Evolutionary conservation across 1,284 basidiomycete genomes (phyloP).

Genomic region (Trametes polyzona): DNA sequence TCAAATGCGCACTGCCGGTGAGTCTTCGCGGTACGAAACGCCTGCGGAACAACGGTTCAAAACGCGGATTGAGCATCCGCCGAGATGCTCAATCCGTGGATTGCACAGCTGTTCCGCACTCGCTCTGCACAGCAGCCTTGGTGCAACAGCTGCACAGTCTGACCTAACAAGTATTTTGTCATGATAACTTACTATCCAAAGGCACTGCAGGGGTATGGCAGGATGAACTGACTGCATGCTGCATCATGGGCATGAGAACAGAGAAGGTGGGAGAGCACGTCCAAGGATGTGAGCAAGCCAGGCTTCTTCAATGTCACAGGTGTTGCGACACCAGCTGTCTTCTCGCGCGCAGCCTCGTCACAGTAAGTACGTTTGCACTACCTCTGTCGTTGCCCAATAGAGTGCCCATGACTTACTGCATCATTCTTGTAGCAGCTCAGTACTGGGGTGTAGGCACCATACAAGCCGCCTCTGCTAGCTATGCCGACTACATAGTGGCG

Average conservation of each 20-base stretch:
- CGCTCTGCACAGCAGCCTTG: background rate
- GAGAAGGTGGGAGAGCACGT: background rate
- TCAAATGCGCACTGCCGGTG: too few species aligned
- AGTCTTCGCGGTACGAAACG: background rate
- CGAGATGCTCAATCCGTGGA: constrained; percentile 11
- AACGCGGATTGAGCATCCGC: constrained; percentile 8
- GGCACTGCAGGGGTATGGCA: background rate
- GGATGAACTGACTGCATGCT: background rate
- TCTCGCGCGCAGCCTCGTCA: background rate
- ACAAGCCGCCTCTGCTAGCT: too few species aligned
- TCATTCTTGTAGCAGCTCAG: background rate
- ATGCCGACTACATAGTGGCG: too few species aligned
- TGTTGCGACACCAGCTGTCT: background rate
- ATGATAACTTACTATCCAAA: too few species aligned
- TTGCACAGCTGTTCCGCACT: constrained; percentile 11
- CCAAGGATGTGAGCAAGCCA: background rate
- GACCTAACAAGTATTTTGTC: too few species aligned
- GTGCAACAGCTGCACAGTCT: background rate
- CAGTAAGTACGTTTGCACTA: background rate
- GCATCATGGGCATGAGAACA: background rate
- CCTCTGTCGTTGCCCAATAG: background rate
- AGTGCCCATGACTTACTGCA: background rate
- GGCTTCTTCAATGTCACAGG: background rate
- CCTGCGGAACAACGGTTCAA: constrained; percentile 12
- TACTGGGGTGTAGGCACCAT: too few species aligned